Conservation (phyloP, 768 basidiomycete genomes). For the Mycena alexandri region DNA sequence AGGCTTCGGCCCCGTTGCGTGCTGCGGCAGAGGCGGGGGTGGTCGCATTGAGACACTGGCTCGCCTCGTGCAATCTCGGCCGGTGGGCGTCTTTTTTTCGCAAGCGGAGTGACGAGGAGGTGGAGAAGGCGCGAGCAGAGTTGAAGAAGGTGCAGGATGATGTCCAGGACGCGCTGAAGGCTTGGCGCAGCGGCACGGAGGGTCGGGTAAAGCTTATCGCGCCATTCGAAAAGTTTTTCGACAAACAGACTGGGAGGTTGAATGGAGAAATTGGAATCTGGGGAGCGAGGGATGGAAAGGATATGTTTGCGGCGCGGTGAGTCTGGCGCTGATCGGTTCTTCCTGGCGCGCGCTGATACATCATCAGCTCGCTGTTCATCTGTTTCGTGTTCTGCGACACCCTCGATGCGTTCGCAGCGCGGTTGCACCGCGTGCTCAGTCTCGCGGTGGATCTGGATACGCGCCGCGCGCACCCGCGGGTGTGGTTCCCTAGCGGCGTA, state of each 20-base stretch:
- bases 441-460: constrained; percentile 50
- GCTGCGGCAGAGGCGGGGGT: constrained; percentile 47
- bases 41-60: constrained; percentile 46
- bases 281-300: constrained; percentile 36
- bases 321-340: constrained; percentile 2
- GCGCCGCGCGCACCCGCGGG: constrained; percentile 49
- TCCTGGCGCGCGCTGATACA: background rate
- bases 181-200: constrained; percentile 52
- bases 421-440: constrained; percentile 49
- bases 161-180: constrained; percentile 45
- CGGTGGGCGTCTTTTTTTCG: constrained; percentile 52
- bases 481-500: constrained; percentile 61
- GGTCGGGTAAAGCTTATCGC: constrained; percentile 53
- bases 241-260: constrained; percentile 49
- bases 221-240: constrained; percentile 59
- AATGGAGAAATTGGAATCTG: too few species aligned
- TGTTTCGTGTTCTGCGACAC: constrained; percentile 61
- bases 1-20: constrained; percentile 52
- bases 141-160: constrained; percentile 43
- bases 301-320: constrained; percentile 57
- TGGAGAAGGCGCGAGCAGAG: constrained; percentile 43
- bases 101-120: constrained; percentile 36
- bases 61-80: constrained; percentile 51
- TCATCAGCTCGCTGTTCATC: constrained; percentile 59
- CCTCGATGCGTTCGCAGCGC: constrained; percentile 55